A percentile compares a stretch with the other conserved stretches of the same genome.
Conservation (phyloP, 176 grass and related monocot genomes). For the Oryza meyeriana region DNA sequence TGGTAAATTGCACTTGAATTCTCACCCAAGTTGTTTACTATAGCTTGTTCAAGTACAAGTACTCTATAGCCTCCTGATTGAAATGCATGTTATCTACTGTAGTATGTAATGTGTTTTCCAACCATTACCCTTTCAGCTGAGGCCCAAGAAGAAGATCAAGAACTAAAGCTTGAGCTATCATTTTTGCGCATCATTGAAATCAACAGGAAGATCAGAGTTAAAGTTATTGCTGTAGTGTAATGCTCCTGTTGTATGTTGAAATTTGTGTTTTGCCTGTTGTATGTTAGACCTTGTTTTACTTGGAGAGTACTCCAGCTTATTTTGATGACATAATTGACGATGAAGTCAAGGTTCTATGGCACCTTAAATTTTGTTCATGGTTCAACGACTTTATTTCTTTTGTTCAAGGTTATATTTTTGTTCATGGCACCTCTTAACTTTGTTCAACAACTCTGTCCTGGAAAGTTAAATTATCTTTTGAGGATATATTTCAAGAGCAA, state of each 20-base stretch:
- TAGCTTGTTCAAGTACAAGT: neutral
- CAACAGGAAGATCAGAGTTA: neutral
- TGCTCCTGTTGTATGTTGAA: neutral
- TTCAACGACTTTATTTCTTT: too few relatives aligned
- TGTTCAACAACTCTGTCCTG: too few relatives aligned
- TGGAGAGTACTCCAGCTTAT: neutral
- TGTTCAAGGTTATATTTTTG: too few relatives aligned
- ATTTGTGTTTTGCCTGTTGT: neutral
- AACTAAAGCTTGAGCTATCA: constrained; percentile 4
- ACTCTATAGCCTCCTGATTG: neutral
- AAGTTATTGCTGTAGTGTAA: neutral
- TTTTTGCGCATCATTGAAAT: neutral
- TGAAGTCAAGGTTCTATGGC: neutral
- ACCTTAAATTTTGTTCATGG: neutral
- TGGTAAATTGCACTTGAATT: neutral
- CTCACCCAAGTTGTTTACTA: neutral
- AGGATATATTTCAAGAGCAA: too few relatives aligned
- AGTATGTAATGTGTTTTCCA: neutral
- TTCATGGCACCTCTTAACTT: neutral
- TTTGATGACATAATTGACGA: neutral
- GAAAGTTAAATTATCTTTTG: too few relatives aligned
- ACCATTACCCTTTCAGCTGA: constrained; percentile 44
- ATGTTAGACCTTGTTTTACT: constrained; percentile 20
- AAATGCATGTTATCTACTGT: neutral
- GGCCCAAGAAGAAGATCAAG: constrained; percentile 99